These are phyloP conservation scores for Pseudodiploospora longispora DNA, from an alignment of 2,329 filamentous ascomycete species.

Conservation along the genomic window DNA sequence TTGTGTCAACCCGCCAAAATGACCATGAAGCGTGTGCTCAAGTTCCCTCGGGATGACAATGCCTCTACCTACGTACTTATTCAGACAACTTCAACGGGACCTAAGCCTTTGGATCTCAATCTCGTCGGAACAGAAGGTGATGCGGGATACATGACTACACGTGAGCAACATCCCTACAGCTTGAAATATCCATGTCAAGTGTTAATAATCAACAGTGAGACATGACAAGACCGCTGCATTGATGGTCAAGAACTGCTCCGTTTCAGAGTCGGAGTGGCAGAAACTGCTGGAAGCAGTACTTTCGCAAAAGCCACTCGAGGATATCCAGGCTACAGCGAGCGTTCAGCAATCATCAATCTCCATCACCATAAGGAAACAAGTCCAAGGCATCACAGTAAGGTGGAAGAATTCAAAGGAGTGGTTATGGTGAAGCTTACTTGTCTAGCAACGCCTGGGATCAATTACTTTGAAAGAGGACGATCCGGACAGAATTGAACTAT, in stretches of 20 bases:
- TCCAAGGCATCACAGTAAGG: conserved; percentile 60
- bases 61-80: conserved; percentile 50
- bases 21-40: conserved; percentile 37
- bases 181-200: conserved; percentile 8
- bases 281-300: conserved; percentile 50
- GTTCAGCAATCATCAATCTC: conserved; percentile 45
- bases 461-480: conserved; percentile 49
- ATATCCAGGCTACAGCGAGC: conserved; percentile 53
- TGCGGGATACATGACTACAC: conserved; percentile 46
- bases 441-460: conserved; percentile 60
- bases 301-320: conserved; percentile 39
- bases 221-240: conserved; percentile 47
- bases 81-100: conserved; percentile 43
- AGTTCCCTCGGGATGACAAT: conserved; percentile 48
- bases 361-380: conserved; percentile 56
- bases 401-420: conserved; percentile 6
- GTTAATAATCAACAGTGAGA: conserved; percentile 35
- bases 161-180: conserved; percentile 33
- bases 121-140: conserved; percentile 61
- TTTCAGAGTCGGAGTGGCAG: conserved; percentile 59
- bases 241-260: conserved; percentile 45
- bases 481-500: conserved; percentile 53
- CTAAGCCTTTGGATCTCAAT: conserved; percentile 53
- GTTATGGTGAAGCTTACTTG: conserved; percentile 13
- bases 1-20: conserved; percentile 8